These are phyloP conservation scores for Eimeria tenella DNA, from an alignment of 169 alveolate species.

Conservation along the genomic window DNA sequence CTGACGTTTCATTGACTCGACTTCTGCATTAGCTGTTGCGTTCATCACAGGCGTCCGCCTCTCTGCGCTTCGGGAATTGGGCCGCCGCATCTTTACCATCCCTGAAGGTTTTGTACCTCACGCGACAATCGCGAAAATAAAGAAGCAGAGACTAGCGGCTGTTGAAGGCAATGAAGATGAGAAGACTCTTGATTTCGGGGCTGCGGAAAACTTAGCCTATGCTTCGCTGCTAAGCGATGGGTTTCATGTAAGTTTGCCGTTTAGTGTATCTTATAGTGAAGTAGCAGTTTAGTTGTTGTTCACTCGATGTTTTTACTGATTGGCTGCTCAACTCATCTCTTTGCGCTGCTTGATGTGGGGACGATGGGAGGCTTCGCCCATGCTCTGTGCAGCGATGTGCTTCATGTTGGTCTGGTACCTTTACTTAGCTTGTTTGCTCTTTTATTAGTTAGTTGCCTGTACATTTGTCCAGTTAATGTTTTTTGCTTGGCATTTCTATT, in stretches of 20 bases:
- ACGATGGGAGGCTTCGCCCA: too few relatives aligned
- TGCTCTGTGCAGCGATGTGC: too few relatives aligned
- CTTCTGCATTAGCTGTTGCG: not conserved
- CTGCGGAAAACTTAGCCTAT: constrained; percentile 96
- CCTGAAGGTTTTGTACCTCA: constrained; percentile 93
- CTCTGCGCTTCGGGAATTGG: constrained; percentile 88
- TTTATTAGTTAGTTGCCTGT: not conserved
- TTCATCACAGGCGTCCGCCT: constrained; percentile 86
- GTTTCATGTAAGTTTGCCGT: constrained; percentile 82
- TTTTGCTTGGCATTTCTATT: not conserved
- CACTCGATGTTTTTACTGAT: too few relatives aligned
- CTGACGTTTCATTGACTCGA: not conserved
- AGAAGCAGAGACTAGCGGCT: constrained; percentile 89
- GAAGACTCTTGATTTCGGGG: constrained; percentile 93
- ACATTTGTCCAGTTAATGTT: not conserved
- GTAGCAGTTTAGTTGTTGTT: too few relatives aligned
- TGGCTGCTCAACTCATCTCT: too few relatives aligned
- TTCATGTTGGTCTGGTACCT: too few relatives aligned
- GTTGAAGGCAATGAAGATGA: constrained; percentile 86
- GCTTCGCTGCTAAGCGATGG: constrained; percentile 96
- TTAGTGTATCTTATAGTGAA: too few relatives aligned
- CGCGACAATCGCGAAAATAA: constrained; percentile 91
- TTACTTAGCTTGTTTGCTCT: too few relatives aligned
- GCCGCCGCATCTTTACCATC: constrained; percentile 89
- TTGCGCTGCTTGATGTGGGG: too few relatives aligned